These are phyloP conservation scores for Kernera saxatilis DNA, from an alignment of 345 rosid genomes.

Conservation along the genomic window DNA sequence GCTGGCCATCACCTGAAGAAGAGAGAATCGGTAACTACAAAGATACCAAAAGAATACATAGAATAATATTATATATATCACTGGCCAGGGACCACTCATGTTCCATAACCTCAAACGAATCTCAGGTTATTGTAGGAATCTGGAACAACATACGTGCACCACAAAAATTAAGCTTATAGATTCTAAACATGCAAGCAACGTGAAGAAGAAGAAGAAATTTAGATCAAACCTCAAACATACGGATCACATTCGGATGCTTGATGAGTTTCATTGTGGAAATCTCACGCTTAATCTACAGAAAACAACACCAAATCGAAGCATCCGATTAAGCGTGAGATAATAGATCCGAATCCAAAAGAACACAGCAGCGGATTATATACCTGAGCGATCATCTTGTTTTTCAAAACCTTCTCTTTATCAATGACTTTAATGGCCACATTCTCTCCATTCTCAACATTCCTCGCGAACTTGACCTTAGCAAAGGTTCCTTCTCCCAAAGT, in stretches of 20 bases:
- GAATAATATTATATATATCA: neutral
- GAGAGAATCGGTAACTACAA: conserved; percentile 6
- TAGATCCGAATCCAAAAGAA: neutral
- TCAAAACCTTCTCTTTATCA: conserved; percentile 85
- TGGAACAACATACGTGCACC: neutral
- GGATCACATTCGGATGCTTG: conserved; percentile 92
- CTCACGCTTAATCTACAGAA: conserved; percentile 82
- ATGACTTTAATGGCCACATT: conserved; percentile 89
- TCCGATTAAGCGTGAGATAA: no score
- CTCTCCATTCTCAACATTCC: conserved; percentile 61
- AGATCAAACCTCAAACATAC: conserved; percentile 80
- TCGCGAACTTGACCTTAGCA: conserved; percentile 97
- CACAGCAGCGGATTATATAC: conserved; percentile 14
- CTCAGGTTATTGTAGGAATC: neutral
- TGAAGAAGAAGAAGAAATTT: neutral
- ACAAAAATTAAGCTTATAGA: neutral
- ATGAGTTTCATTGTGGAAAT: conserved; percentile 91
- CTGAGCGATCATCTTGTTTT: conserved; percentile 93
- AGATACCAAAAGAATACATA: neutral
- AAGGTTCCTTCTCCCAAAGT: conserved; percentile 95
- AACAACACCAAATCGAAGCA: neutral
- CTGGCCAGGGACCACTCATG: conserved; percentile 13
- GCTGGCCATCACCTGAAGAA: conserved; percentile 95
- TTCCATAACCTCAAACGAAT: neutral
- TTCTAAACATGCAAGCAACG: neutral